phyloP scores from a whole-genome alignment of 2,329 filamentous ascomycete genomes.

The Claviceps citrina region DNA sequence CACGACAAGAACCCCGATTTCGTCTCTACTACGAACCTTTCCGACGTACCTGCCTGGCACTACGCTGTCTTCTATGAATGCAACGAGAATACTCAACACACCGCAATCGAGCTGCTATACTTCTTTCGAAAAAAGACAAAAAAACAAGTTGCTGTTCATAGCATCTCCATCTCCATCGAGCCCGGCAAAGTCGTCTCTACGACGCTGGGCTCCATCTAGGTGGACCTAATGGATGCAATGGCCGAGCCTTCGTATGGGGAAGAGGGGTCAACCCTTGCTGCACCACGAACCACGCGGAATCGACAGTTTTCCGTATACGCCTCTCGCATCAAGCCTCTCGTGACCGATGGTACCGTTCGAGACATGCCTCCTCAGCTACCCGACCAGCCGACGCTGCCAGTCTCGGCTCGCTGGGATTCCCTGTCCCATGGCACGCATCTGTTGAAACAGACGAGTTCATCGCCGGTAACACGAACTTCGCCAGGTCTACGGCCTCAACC shows the following conservation, averaged over 20 bases:
- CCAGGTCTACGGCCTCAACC: constrained; percentile 4
- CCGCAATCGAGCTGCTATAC: background rate
- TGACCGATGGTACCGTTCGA: background rate
- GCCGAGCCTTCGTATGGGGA: constrained; percentile 8
- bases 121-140: background rate
- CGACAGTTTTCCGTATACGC: constrained; percentile 12
- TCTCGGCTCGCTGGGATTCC: constrained; percentile 32
- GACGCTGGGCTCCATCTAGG: constrained; percentile 9
- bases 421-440: constrained; percentile 16
- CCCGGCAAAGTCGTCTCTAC: constrained; percentile 6
- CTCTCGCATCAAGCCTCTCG: constrained; percentile 10
- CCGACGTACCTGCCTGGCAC: background rate
- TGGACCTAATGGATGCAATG: constrained; percentile 11
- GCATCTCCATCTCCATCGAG: constrained; percentile 1
- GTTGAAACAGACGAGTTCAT: constrained; percentile 7
- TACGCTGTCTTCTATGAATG: background rate
- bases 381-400: constrained; percentile 20
- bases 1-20: background rate
- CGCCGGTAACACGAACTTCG: background rate
- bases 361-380: constrained; percentile 8
- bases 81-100: background rate
- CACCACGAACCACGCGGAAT: constrained; percentile 7
- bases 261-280: constrained; percentile 4
- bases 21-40: background rate
- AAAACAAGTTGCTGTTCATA: background rate